Conservation (phyloP, 177 flowering plant species). For the Vitis hybrid region DNA sequence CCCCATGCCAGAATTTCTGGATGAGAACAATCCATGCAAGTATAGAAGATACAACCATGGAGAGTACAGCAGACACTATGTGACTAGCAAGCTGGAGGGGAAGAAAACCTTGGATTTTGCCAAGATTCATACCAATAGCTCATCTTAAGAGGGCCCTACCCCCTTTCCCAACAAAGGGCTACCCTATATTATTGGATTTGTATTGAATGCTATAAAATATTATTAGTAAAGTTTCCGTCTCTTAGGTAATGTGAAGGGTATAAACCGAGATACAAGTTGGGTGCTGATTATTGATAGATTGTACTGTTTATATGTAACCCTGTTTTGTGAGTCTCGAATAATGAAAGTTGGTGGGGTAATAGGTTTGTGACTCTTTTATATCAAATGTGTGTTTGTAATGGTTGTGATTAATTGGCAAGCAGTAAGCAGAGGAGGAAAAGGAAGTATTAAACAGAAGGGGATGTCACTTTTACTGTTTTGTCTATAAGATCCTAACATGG, state of each 20-base stretch:
- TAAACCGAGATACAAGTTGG: slow-evolving; percentile 11
- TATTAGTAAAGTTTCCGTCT: background rate
- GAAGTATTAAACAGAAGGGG: background rate
- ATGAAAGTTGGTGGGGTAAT: slow-evolving; percentile 9
- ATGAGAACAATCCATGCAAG: slow-evolving; percentile 57
- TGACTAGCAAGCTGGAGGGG: slow-evolving; percentile 78
- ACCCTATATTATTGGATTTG: background rate
- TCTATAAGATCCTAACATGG: slow-evolving; percentile 18
- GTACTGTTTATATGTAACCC: slow-evolving; percentile 8
- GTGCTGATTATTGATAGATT: background rate
- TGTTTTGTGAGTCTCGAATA: background rate
- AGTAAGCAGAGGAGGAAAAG: slow-evolving; percentile 1
- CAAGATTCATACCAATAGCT: slow-evolving; percentile 36
- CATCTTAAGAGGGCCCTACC: slow-evolving; percentile 14
- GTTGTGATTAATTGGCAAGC: background rate
- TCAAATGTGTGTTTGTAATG: slow-evolving; percentile 5
- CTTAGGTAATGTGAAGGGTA: slow-evolving; percentile 4
- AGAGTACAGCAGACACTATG: slow-evolving; percentile 79
- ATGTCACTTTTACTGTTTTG: slow-evolving; percentile 13
- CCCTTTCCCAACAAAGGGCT: background rate
- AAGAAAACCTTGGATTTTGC: slow-evolving; percentile 87
- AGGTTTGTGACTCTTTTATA: slow-evolving; percentile 1
- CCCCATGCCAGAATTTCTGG: slow-evolving; percentile 60
- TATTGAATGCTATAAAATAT: background rate
- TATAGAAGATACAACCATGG: slow-evolving; percentile 83